A percentile compares a stretch with the other conserved stretches of the same genome.
Evolutionary conservation across 2,329 filamentous ascomycete genomes (phyloP).

Genomic region (Colletotrichum endophyticum): DNA sequence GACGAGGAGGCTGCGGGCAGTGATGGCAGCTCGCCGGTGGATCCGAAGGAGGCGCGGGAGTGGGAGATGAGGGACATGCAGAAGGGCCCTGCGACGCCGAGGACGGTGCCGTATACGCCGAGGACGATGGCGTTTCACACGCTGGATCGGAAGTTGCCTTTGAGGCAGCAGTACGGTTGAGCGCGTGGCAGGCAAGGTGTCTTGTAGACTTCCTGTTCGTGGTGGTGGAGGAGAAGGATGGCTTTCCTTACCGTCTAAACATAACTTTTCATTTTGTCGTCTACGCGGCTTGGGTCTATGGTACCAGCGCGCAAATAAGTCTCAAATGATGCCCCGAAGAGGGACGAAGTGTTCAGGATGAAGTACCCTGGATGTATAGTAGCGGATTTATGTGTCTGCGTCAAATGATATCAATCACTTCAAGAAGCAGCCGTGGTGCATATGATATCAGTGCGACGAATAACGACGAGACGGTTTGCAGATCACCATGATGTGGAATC

Average conservation of each 20-base stretch:
- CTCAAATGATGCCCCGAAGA: neutral
- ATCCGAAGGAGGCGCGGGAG: conserved; percentile 42
- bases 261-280: neutral
- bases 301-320: neutral
- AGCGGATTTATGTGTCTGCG: neutral
- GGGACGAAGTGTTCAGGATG: neutral
- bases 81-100: conserved; percentile 38
- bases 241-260: neutral
- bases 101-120: conserved; percentile 62
- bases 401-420: neutral
- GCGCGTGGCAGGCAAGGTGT: neutral
- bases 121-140: conserved; percentile 72
- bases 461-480: no score
- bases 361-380: neutral
- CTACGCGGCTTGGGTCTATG: neutral
- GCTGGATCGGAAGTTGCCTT: conserved; percentile 62
- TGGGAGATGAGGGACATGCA: conserved; percentile 66
- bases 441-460: no score
- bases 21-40: conserved; percentile 33
- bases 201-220: neutral
- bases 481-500: no score
- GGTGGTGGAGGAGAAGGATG: neutral
- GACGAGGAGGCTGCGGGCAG: conserved; percentile 33
- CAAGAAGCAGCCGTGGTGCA: neutral
- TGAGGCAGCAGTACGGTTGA: conserved; percentile 40